A percentile compares a stretch with the other conserved stretches of the same genome.
Evolutionary conservation across 768 basidiomycete species (phyloP).

Genomic region (Boletus fagicola): DNA sequence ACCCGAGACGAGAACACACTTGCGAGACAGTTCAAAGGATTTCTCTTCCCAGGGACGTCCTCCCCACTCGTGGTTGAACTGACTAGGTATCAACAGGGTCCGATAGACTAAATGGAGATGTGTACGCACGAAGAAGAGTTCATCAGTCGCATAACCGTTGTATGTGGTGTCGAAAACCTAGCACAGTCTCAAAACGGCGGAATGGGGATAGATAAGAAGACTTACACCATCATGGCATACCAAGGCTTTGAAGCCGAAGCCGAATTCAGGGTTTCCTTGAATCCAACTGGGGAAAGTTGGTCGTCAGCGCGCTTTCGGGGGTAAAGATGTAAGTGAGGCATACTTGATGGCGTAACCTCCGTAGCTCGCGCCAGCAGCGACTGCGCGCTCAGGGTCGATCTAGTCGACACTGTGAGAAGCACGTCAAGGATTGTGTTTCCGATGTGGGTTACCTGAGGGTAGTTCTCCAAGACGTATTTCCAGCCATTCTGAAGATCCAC

Average conservation of each 20-base stretch:
- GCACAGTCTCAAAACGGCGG: background rate
- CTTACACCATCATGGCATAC: constrained; percentile 88
- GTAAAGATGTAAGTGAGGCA: constrained; percentile 13
- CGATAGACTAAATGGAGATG: background rate
- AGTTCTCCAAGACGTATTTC: constrained; percentile 62
- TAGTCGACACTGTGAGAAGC: constrained; percentile 25
- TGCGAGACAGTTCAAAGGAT: constrained; percentile 50
- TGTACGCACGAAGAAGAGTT: constrained; percentile 78
- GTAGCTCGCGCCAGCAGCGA: constrained; percentile 80
- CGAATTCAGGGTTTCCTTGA: constrained; percentile 87
- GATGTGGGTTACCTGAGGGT: constrained; percentile 56
- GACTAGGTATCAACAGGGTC: background rate
- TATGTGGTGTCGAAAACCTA: constrained; percentile 75
- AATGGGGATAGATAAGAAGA: constrained; percentile 14
- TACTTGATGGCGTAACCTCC: constrained; percentile 91
- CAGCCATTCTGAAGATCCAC: constrained; percentile 74
- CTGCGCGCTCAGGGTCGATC: constrained; percentile 69
- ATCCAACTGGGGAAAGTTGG: constrained; percentile 66
- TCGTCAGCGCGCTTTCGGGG: constrained; percentile 1
- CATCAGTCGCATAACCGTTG: constrained; percentile 88
- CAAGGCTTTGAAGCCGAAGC: constrained; percentile 87
- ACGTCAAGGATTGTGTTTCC: background rate
- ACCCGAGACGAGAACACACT: constrained; percentile 38
- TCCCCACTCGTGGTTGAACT: constrained; percentile 90
- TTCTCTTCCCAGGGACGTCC: constrained; percentile 75